Evolutionary conservation across 768 basidiomycete genomes (phyloP).

Genomic region (Trametes gibbosa): DNA sequence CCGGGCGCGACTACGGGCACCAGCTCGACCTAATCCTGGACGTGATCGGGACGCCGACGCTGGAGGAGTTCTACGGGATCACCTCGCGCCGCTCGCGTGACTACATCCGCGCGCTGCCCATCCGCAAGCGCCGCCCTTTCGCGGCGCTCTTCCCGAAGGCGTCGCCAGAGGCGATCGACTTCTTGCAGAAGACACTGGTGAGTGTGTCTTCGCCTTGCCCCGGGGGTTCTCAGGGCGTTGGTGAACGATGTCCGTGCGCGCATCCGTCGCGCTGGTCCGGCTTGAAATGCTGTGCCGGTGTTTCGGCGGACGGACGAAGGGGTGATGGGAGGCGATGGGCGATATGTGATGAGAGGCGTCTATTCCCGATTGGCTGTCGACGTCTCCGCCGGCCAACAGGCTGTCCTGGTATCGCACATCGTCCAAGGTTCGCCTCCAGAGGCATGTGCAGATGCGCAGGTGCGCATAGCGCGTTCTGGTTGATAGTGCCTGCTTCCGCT

Average conservation of each 20-base stretch:
- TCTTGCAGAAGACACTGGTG: conserved; percentile 69
- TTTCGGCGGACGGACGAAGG: not conserved
- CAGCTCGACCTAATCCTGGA: conserved; percentile 88
- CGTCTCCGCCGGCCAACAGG: too few species aligned
- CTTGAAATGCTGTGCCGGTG: too few species aligned
- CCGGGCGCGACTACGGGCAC: conserved; percentile 83
- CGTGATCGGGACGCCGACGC: conserved; percentile 82
- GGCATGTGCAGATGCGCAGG: not conserved
- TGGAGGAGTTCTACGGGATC: conserved; percentile 91
- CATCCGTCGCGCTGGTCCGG: too few species aligned
- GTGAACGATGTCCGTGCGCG: too few species aligned
- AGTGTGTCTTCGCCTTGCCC: conserved; percentile 12
- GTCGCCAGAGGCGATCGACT: conserved; percentile 68
- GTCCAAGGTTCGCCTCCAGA: not conserved
- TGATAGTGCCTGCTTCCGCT: not conserved
- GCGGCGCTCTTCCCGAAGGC: conserved; percentile 74
- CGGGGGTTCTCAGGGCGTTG: too few species aligned
- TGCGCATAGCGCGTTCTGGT: too few species aligned
- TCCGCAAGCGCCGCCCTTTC: conserved; percentile 74
- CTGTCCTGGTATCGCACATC: not conserved
- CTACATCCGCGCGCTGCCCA: conserved; percentile 84
- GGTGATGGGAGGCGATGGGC: not conserved
- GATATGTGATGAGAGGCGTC: not conserved
- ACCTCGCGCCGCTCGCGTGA: conserved; percentile 81
- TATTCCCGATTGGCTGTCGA: not conserved